Conservation (phyloP, 164 flowering plant species). For the Annona squamosa region DNA sequence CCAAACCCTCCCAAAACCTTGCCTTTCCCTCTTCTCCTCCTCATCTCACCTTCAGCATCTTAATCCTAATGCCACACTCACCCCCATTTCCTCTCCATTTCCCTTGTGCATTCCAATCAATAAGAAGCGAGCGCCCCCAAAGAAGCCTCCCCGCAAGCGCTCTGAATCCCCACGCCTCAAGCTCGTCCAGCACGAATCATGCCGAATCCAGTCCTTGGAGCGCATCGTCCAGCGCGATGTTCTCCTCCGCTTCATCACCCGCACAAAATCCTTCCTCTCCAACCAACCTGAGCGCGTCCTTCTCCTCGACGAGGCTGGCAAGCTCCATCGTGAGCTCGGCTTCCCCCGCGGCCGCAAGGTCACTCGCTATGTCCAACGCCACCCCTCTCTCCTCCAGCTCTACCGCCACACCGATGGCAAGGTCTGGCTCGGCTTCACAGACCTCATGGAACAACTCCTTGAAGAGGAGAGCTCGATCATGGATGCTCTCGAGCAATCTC, state of each 20-base stretch:
- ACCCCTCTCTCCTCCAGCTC: constrained; percentile 48
- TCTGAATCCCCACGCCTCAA: constrained; percentile 50
- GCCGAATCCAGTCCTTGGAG: constrained; percentile 44
- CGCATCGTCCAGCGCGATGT: constrained; percentile 46
- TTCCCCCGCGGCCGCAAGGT: constrained; percentile 84
- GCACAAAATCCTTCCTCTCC: constrained; percentile 50
- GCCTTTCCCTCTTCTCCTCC: constrained; percentile 3
- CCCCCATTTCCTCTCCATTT: constrained; percentile 12
- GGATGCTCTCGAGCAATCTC: constrained; percentile 51
- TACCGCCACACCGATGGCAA: constrained; percentile 66
- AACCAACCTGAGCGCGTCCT: constrained; percentile 57
- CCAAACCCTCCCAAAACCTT: constrained; percentile 15
- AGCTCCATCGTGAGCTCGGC: constrained; percentile 68
- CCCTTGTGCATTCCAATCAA: constrained; percentile 18
- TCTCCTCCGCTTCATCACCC: constrained; percentile 48
- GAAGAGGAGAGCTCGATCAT: constrained; percentile 39
- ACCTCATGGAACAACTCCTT: constrained; percentile 54
- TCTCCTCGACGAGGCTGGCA: constrained; percentile 70
- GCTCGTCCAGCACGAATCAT: constrained; percentile 41
- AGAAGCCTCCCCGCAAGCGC: constrained; percentile 45
- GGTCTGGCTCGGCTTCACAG: constrained; percentile 78
- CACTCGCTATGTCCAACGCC: constrained; percentile 37
- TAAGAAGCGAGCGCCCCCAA: constrained; percentile 4
- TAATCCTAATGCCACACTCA: constrained; percentile 15
- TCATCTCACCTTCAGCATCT: constrained; percentile 18